Evolutionary conservation across 148 eudicot species (phyloP), one percentile per base, ranked within the genome.

Genomic region (Bassia scoparia): DNA sequence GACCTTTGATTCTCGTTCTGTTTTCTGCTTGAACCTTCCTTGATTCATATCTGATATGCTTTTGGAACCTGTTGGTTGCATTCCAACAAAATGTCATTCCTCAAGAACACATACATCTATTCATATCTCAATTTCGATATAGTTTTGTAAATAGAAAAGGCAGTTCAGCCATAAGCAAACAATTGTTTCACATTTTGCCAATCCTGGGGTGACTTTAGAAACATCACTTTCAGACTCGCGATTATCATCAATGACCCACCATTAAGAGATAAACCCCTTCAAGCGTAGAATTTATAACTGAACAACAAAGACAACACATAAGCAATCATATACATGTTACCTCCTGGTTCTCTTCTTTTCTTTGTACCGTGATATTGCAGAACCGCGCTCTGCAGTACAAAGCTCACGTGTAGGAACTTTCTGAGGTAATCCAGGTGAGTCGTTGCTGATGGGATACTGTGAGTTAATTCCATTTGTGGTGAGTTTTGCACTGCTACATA

Each of bases 291-390:
- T 54, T 11, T 26, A 35, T 15, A 43, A 35, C 29, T 29, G 27
- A 7, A 69, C 11, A 0, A 56, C 21, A 16, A 16, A 71, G 26
- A 12, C 24, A 59, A 58, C 18, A 6, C 58, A 41, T 41, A 27
- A 1, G 18, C 7, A 67, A 60, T 54, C 21, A 33, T 33, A 65
- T 52, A 77, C 41, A 71, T 82, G 29, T 66, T 74, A 92, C 97
- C 97, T 89, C 78, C 97, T 84, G 61, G 84, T 86, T 80, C 89
- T 86, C 86, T 87, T 92, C 81, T 92, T 92, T 78, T 92, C 97
- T 79, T 89, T 89, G 81, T 92, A 92, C 11, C 97, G 87, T 49
- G 91, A 82, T 54, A 92, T 24, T 24, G 97, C 96, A 59, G 84
- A 75, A 74, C 84, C 97, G 61, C 97, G 67, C 33, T 89, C 96